These are phyloP conservation scores for Fusarium chlamydosporum DNA, from an alignment of 2,329 filamentous ascomycete species.

Conservation along the genomic window DNA sequence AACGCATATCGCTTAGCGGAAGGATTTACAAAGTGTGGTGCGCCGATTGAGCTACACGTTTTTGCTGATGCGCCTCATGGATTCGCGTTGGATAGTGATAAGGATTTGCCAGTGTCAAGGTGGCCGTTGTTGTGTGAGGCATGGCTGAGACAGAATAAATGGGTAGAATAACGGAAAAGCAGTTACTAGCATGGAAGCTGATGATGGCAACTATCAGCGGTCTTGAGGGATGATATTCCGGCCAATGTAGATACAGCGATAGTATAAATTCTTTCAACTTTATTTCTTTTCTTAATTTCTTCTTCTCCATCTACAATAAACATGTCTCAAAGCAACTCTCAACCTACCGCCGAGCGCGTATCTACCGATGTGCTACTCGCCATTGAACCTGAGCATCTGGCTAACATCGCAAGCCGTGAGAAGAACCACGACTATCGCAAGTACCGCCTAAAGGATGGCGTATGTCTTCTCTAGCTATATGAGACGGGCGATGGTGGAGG, in stretches of 20 bases:
- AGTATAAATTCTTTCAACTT: no score
- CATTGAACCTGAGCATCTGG: slow-evolving; percentile 43
- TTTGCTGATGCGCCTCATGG: slow-evolving; percentile 47
- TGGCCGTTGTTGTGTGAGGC: slow-evolving; percentile 45
- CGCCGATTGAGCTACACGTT: slow-evolving; percentile 42
- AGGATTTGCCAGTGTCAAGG: slow-evolving; percentile 37
- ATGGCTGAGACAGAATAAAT: slow-evolving; percentile 38
- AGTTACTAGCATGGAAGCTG: no score
- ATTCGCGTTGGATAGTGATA: slow-evolving; percentile 37
- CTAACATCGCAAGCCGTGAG: slow-evolving; percentile 40
- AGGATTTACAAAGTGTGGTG: slow-evolving; percentile 21
- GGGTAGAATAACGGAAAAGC: slow-evolving; percentile 13
- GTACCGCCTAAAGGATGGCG: slow-evolving; percentile 44
- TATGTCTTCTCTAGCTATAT: slow-evolving; percentile 50
- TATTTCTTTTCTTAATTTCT: no score
- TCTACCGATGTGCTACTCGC: slow-evolving; percentile 43
- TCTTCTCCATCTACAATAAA: no score
- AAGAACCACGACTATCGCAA: slow-evolving; percentile 52
- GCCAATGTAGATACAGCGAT: no score
- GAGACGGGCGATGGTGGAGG: slow-evolving; percentile 38
- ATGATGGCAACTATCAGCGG: no score
- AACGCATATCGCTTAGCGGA: slow-evolving; percentile 45
- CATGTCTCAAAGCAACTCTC: no score
- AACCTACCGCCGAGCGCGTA: no score
- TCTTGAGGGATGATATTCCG: no score